Base-by-base conservation (phyloP, 148 eudicot genomes). In the Salicornia ramosissima region DNA sequence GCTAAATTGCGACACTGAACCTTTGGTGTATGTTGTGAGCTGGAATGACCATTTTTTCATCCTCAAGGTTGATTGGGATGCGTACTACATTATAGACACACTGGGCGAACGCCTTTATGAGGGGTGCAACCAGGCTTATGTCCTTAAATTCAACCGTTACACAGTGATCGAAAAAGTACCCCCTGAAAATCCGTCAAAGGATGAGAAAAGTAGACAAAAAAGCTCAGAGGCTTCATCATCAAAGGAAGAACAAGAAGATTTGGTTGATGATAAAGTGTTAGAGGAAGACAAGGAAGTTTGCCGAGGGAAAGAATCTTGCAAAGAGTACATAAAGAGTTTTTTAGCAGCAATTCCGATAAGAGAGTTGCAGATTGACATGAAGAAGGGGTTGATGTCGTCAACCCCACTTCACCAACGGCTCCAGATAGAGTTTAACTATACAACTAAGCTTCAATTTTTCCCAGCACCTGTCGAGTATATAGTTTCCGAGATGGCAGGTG, bases 41-140 rank as follows among this genome's bases (percentile, higher is more conserved):
- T 90, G 96, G 96, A 90, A 90, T 61, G 96, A 90, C 71, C 96
- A 90, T 73, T 91, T 91, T 71, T 91, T 91, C 50, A 56, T 91
- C 9, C 82, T 88, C 42, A 85, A 85, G 66, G 85, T 89, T 34
- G 97, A 91, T 52, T 57, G 79, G n/a, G 88, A 91, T 65, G 92
- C 92, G 1, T 91, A 80, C 60, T 91, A 87, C 46, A 83, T 91
- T 68, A 82, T 91, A 6, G 97, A 91, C 80, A 87, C 97, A 4
- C 62, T 91, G 72, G 97, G 97, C 0, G 97, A 91, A 79, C 83
- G 97, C 76, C 92, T 91, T 60, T 83, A 70, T 61, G 97, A 91
- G 80, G 95, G 95, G 2, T 88, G 94, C 69, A 79, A 69, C 64
- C 86, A 85, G 55, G 95, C 97, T 4, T 91, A 73, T 74, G 79